These are phyloP conservation scores for Lactarius akahatsu DNA, from an alignment of 768 basidiomycete genomes.

Conservation along the genomic window DNA sequence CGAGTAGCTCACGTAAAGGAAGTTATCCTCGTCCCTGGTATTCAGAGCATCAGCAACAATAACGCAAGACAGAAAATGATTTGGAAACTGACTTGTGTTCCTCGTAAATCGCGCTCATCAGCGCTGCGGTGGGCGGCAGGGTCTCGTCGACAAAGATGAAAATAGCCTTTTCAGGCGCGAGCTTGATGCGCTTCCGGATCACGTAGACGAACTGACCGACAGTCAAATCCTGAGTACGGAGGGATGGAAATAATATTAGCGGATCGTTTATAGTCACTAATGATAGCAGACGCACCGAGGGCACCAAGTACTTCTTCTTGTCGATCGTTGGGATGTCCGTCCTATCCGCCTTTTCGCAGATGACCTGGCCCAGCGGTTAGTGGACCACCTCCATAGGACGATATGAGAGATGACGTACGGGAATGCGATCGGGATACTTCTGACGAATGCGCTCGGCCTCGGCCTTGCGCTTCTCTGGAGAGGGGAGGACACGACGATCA, in stretches of 20 bases:
- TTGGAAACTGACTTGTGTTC: conserved; percentile 81
- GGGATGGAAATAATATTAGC: conserved; percentile 14
- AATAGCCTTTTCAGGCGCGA: conserved; percentile 99
- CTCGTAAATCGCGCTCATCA: conserved; percentile 99
- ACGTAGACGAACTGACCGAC: conserved; percentile 99
- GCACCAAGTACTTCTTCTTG: conserved; percentile 99
- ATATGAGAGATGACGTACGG: conserved; percentile 56
- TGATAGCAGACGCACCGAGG: conserved; percentile 63
- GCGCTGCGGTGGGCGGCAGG: conserved; percentile 93
- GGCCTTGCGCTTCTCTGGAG: conserved; percentile 95
- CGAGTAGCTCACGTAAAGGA: conserved; percentile 97
- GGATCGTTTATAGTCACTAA: conserved; percentile 3
- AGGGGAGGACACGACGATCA: conserved; percentile 38
- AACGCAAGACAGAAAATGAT: conserved; percentile 1
- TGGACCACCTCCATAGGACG: conserved; percentile 4
- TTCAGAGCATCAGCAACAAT: background rate
- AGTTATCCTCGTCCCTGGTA: conserved; percentile 96
- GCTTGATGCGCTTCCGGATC: conserved; percentile 99
- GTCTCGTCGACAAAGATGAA: conserved; percentile 99
- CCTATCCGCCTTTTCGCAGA: conserved; percentile 98
- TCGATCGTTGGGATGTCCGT: conserved; percentile 99
- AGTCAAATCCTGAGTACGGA: conserved; percentile 71
- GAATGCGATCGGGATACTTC: conserved; percentile 99
- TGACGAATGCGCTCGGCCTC: conserved; percentile 98
- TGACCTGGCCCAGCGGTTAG: conserved; percentile 60